Conservation (phyloP, 495 filamentous ascomycete species). For the Penicillium salamii region DNA sequence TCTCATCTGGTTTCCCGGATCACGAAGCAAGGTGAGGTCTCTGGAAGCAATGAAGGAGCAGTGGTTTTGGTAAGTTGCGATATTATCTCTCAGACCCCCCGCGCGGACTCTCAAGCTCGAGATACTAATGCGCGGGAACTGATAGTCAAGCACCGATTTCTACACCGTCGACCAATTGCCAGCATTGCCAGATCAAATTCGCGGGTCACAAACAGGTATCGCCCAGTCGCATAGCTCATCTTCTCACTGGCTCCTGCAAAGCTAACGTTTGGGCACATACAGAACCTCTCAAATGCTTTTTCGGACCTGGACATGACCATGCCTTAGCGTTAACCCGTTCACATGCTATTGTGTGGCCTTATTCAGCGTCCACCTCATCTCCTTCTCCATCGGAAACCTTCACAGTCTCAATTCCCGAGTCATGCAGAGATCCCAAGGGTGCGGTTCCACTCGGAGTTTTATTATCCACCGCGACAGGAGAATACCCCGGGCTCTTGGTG, state of each 20-base stretch:
- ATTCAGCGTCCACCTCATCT: conserved; percentile 52
- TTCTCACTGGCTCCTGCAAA: neutral
- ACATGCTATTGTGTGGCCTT: conserved; percentile 86
- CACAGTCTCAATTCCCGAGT: conserved; percentile 70
- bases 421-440: conserved; percentile 60
- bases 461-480: conserved; percentile 68
- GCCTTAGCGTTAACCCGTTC: conserved; percentile 76
- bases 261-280: conserved; percentile 17
- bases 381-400: conserved; percentile 66
- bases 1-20: conserved; percentile 59
- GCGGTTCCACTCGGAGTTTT: conserved; percentile 77
- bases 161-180: conserved; percentile 85
- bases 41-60: conserved; percentile 50
- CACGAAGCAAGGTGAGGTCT: conserved; percentile 51
- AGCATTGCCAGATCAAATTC: conserved; percentile 71
- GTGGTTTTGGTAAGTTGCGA: conserved; percentile 59
- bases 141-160: conserved; percentile 78
- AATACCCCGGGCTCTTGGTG: conserved; percentile 79
- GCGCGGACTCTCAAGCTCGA: conserved; percentile 1
- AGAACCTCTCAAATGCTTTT: conserved; percentile 50
- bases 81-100: neutral
- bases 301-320: conserved; percentile 64
- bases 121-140: conserved; percentile 13
- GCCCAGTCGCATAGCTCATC: conserved; percentile 5
- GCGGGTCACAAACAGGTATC: conserved; percentile 57